Conservation (phyloP, 441 rosid species). For the Brassica balearica region DNA sequence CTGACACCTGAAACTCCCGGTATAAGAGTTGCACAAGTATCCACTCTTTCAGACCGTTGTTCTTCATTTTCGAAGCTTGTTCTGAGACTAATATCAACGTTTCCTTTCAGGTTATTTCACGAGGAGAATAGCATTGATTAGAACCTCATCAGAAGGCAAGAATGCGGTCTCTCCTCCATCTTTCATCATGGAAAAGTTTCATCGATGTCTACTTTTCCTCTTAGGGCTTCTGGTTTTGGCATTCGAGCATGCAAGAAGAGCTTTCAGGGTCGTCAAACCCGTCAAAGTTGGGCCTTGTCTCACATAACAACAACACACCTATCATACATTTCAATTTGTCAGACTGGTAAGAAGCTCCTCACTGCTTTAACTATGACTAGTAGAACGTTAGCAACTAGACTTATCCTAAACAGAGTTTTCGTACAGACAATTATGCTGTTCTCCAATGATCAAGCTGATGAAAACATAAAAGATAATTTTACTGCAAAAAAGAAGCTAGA, state of each 20-base stretch:
- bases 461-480: slow-evolving; percentile 10
- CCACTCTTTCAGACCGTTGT: background rate
- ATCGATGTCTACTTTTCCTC: slow-evolving; percentile 54
- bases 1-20: slow-evolving; percentile 59
- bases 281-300: slow-evolving; percentile 60
- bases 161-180: slow-evolving; percentile 25
- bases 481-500: background rate
- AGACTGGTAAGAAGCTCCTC: slow-evolving; percentile 48
- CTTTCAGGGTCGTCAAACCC: slow-evolving; percentile 55
- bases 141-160: slow-evolving; percentile 46
- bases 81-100: slow-evolving; percentile 18
- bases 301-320: slow-evolving; percentile 50
- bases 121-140: slow-evolving; percentile 41
- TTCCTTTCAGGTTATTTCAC: slow-evolving; percentile 51
- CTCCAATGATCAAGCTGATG: slow-evolving; percentile 25
- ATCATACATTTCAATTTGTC: background rate
- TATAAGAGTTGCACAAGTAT: slow-evolving; percentile 18
- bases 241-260: slow-evolving; percentile 59
- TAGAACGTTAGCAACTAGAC: slow-evolving; percentile 3
- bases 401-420: slow-evolving; percentile 7
- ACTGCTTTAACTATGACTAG: background rate
- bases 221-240: slow-evolving; percentile 61
- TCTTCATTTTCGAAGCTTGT: background rate
- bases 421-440: slow-evolving; percentile 7
- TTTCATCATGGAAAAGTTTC: slow-evolving; percentile 51